Evolutionary conservation across 2,329 filamentous ascomycete species (phyloP).

Genomic region (Botryotinia calthae): DNA sequence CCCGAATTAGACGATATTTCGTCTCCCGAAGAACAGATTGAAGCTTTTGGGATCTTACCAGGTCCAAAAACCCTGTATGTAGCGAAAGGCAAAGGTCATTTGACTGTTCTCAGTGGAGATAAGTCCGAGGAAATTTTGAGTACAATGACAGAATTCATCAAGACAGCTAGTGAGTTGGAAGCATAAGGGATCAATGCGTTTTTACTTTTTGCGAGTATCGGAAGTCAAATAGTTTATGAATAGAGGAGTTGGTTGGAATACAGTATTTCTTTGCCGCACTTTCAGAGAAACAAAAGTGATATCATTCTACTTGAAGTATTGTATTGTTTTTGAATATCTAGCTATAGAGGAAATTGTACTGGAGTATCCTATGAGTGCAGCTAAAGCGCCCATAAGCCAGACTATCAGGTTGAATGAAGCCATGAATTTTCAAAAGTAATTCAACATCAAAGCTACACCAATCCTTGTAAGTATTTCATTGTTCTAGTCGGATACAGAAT

Average conservation of each 20-base stretch:
- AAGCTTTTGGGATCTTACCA: constrained; percentile 17
- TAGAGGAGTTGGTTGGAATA: neutral
- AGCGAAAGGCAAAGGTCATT: constrained; percentile 33
- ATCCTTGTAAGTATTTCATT: too few relatives aligned
- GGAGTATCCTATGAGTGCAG: neutral
- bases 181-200: neutral
- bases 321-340: neutral
- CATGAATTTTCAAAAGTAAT: neutral
- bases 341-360: neutral
- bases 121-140: constrained; percentile 26
- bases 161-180: neutral
- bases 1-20: neutral
- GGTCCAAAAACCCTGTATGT: constrained; percentile 32
- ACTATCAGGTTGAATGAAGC: neutral
- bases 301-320: neutral
- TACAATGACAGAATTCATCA: constrained; percentile 5
- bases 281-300: neutral
- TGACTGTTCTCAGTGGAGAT: constrained; percentile 34
- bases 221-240: neutral
- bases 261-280: neutral
- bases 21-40: neutral
- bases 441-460: neutral
- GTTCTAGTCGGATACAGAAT: neutral
- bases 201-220: neutral
- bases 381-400: neutral